Conservation (phyloP, 345 rosid genomes). For the Odontarrhena argentea region DNA sequence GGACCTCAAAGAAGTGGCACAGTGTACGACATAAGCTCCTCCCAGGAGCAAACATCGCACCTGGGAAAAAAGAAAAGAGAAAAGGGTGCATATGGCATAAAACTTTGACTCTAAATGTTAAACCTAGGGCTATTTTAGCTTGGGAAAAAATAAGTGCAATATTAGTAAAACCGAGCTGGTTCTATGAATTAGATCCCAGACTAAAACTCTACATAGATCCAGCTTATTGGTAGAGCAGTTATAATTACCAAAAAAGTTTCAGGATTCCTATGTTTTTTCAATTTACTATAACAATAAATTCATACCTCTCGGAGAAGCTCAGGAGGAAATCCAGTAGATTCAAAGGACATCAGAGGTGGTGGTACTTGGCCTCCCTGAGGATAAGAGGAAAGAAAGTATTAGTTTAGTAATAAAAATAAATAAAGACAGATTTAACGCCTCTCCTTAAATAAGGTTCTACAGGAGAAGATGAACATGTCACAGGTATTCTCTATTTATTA, state of each 20-base stretch:
- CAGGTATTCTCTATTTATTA: neutral
- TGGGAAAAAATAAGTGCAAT: neutral
- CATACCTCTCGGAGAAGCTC: constrained; percentile 95
- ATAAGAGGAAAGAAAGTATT: neutral
- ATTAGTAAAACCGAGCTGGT: constrained; percentile 7
- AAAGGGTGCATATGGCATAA: constrained; percentile 71
- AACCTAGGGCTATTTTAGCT: constrained; percentile 43
- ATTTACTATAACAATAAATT: constrained; percentile 4
- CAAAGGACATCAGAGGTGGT: constrained; percentile 74
- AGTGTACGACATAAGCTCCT: constrained; percentile 99
- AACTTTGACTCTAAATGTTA: constrained; percentile 55
- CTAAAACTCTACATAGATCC: constrained; percentile 8
- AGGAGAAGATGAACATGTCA: neutral
- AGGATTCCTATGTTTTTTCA: neutral
- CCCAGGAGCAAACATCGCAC: constrained; percentile 88
- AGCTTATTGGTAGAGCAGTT: neutral
- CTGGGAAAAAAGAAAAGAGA: constrained; percentile 77
- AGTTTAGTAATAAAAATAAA: constrained; percentile 5
- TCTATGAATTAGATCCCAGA: constrained; percentile 13
- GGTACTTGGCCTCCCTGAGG: constrained; percentile 83
- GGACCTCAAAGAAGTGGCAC: constrained; percentile 73
- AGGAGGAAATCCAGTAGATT: constrained; percentile 77
- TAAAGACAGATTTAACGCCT: neutral
- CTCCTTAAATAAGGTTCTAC: neutral
- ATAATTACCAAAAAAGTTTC: neutral